Evolutionary conservation across 495 filamentous ascomycete species (phyloP), one percentile per base, ranked within the genome.

Genomic region (Aspergillus sclerotiicarbonarius): DNA sequence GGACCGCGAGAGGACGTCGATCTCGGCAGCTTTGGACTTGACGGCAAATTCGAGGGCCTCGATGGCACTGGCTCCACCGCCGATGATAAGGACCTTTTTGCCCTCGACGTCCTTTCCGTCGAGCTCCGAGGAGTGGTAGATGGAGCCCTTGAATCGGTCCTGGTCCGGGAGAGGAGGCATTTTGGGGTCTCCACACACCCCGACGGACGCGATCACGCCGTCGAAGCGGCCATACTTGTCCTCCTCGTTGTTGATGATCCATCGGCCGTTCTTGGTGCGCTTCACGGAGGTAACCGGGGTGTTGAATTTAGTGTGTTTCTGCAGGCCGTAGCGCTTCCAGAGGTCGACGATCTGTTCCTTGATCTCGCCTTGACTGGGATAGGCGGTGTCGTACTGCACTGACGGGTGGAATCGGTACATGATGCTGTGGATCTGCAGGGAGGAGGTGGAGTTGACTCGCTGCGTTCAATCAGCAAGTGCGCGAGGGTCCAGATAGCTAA

Each of bases 391-490:
- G 82, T 89, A 94, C 51, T 77, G 75, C 3, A 95, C 82, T 0
- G 87, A 89, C 0, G 90, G 91, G 57, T 92, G 89, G 70, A 94
- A 96, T 31, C 91, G 84, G 71, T 92, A 94, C 90, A 94, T 92
- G 57, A 92, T 72, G 43, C 86, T 89, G 67, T 94, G 88, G 37
- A 94, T 90, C 61, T 94, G 90, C 0, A 94, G 81, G 43, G 87
- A 80, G 1, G 88, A 91, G 9, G 90, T 92, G 57, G 87, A 89
- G 76, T 92, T 92, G 41, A 93, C 90, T 74, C 82, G 80, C 86
- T 91, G 41, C 16, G n/a, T 15, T 8, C 19, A 35, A 18, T 49
- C 50, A 56, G 35, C 18, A 47, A n/a, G 29, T 19, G 2, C 9
- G 13, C 12, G 8, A n/a, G 18, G 16, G 7, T 18, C 0, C 6